Base-by-base conservation (phyloP, 805 yeast species). In the Candida silvicultrix region DNA sequence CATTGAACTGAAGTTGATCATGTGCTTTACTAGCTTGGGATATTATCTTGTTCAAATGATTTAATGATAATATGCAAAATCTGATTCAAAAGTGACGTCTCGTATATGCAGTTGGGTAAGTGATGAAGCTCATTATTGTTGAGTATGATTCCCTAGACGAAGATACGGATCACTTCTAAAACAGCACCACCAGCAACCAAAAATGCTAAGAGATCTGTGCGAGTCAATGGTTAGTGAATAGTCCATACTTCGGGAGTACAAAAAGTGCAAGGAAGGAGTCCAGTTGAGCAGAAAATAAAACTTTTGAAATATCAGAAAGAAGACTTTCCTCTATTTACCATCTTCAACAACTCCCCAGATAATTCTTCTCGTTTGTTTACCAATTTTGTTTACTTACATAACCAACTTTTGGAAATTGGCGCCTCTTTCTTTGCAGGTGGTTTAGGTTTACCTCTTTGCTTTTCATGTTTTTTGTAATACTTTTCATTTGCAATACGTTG, bases 401-500 rank as follows among this genome's bases (percentile, higher is more conserved):
- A 60, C 95, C 95, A 86, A 15, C 75, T 62, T 59, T 68, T 81
- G 42, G 89, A 76, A 40, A 84, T 60, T 7, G 89, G 83, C 31
- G 71, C 65, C 47, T 71, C 66, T 23, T 63, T 62, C 49, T 71
- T 69, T 20, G 64, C 64, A 23, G 56, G 57, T 14, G 68, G 63
- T 56, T 77, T 80, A 41, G 83, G 78, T 69, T 83, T 83, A 46
- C 97, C 97, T 71, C 78, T 82, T 62, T 83, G 82, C 52, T 75
- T 74, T 58, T 81, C 85, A 53, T 83, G 81, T 56, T 73, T 75
- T 66, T 83, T 85, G 57, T 85, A 88, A 65, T 81, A 92, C 63
- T 83, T 86, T 58, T 77, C 78, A 66, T 90, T 90, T n/a, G 96
- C 96, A 45, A 78, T 72, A 68, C 90, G 83, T 69, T 90, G 96